These are phyloP conservation scores for Fusarium falciforme DNA, from an alignment of 2,329 filamentous ascomycete genomes.

Conservation along the genomic window DNA sequence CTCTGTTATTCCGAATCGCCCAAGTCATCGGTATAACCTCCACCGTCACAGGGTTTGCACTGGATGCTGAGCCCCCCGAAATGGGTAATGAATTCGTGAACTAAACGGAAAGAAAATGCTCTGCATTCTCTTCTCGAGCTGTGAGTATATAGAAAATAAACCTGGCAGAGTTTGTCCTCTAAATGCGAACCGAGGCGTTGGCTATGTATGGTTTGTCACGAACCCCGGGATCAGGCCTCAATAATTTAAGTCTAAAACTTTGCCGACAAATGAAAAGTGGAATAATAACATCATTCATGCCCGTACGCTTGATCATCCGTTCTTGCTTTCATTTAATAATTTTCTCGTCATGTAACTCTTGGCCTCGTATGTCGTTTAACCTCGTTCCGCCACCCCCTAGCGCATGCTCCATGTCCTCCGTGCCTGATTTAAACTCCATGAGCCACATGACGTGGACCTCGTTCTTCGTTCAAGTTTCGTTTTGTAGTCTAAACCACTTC, in stretches of 20 bases:
- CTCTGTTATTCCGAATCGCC: background rate
- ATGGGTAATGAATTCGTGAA: background rate
- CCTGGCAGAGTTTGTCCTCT: background rate
- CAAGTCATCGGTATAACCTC: background rate
- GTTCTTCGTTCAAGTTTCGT: background rate
- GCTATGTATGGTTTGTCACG: background rate
- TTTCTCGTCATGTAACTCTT: background rate
- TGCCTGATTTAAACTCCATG: background rate
- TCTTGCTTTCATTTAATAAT: background rate
- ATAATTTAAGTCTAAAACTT: too few species aligned
- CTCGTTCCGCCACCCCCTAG: background rate
- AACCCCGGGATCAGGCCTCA: background rate
- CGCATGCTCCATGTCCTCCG: background rate
- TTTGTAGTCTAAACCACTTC: background rate
- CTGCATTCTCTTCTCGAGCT: accelerated
- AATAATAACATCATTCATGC: background rate
- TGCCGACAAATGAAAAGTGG: background rate
- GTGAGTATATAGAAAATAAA: background rate
- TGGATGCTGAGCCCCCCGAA: background rate
- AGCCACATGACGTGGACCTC: background rate
- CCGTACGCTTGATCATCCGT: background rate
- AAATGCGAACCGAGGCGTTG: background rate
- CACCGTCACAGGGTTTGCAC: background rate
- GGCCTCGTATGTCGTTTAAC: background rate
- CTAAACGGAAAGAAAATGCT: background rate